phyloP scores from a whole-genome alignment of 2,329 filamentous ascomycete species.

The Purpureocillium takamizusanense region DNA sequence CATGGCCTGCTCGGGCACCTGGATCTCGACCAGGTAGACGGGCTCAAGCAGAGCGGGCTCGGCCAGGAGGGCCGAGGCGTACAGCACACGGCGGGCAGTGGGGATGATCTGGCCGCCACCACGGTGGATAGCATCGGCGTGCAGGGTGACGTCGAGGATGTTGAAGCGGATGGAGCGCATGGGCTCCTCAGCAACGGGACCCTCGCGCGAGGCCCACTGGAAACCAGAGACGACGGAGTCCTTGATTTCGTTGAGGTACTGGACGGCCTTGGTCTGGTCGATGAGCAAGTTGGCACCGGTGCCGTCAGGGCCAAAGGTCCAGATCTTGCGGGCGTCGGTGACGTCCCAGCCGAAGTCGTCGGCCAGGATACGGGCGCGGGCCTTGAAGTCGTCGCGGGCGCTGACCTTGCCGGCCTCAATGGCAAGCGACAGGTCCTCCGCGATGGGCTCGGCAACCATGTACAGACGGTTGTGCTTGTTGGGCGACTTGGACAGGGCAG shows the following conservation, averaged over 20 bases:
- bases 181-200: conserved; percentile 95
- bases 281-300: conserved; percentile 96
- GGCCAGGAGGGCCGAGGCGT: conserved; percentile 84
- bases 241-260: conserved; percentile 99
- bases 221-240: conserved; percentile 99
- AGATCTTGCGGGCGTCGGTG: conserved; percentile 99
- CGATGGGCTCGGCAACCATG: conserved; percentile 82
- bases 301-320: conserved; percentile 98
- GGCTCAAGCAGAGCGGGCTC: conserved; percentile 90
- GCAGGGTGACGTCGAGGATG: conserved; percentile 98
- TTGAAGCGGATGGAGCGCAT: conserved; percentile 98
- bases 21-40: conserved; percentile 98
- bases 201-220: conserved; percentile 98
- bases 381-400: conserved; percentile 98
- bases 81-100: conserved; percentile 93
- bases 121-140: conserved; percentile 99
- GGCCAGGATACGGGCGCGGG: conserved; percentile 87
- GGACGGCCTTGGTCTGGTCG: conserved; percentile 99
- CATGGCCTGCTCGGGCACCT: conserved; percentile 97
- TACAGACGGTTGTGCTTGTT: conserved; percentile 99
- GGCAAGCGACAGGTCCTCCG: conserved; percentile 81
- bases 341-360: conserved; percentile 99
- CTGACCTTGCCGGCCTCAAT: conserved; percentile 89
- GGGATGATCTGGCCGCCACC: conserved; percentile 99
- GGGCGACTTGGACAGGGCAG: conserved; percentile 96